These are phyloP conservation scores for Candida labiduridarum DNA, from an alignment of 1,139 yeast species.

Conservation along the genomic window DNA sequence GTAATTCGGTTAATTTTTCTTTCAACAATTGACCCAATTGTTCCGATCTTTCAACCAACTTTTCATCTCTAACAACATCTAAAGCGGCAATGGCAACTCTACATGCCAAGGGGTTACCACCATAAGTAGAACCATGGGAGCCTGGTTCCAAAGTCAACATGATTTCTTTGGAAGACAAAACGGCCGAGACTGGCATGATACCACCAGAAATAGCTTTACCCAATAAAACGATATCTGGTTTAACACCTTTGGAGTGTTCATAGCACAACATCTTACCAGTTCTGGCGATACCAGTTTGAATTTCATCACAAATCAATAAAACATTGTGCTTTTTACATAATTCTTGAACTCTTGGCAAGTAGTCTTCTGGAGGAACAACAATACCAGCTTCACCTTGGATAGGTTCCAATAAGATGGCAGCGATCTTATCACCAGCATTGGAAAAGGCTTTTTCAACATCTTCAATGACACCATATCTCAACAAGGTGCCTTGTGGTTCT, in stretches of 20 bases:
- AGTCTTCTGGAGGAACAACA: constrained; percentile 87
- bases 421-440: constrained; percentile 86
- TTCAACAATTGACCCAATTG: constrained; percentile 72
- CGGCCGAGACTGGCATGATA: constrained; percentile 89
- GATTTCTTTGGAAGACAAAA: constrained; percentile 81
- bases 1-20: constrained; percentile 63
- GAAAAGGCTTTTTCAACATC: constrained; percentile 84
- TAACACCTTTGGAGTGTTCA: constrained; percentile 79
- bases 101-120: constrained; percentile 96
- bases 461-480: constrained; percentile 81
- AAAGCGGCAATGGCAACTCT: constrained; percentile 94
- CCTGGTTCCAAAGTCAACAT: constrained; percentile 94
- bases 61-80: constrained; percentile 86
- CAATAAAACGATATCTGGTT: constrained; percentile 83
- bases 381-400: constrained; percentile 99
- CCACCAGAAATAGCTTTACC: constrained; percentile 98
- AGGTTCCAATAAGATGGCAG: constrained; percentile 91
- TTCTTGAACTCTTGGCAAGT: constrained; percentile 69
- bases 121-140: constrained; percentile 96
- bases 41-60: constrained; percentile 76
- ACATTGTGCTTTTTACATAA: constrained; percentile 85
- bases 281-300: constrained; percentile 97
- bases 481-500: constrained; percentile 49
- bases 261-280: constrained; percentile 92
- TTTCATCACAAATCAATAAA: constrained; percentile 90